phyloP scores from a whole-genome alignment of 495 filamentous ascomycete species.

The Margaritispora aquatica region DNA sequence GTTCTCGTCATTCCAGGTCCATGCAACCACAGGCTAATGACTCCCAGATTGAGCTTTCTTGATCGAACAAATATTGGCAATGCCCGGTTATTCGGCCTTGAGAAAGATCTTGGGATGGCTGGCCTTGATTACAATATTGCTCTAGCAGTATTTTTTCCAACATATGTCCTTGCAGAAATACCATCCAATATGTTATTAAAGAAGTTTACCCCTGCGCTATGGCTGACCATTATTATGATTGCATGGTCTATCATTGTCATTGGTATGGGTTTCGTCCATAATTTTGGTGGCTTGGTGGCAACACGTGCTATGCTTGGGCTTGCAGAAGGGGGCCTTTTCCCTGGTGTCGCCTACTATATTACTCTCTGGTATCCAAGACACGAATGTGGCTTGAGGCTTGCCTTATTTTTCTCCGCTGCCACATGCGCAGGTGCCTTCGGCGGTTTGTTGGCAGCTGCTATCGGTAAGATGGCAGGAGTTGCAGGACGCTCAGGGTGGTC shows the following conservation, averaged over 20 bases:
- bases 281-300: conserved; percentile 62
- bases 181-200: conserved; percentile 59
- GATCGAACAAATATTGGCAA: conserved; percentile 82
- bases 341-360: conserved; percentile 48
- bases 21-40: background rate
- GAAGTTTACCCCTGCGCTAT: conserved; percentile 52
- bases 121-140: conserved; percentile 49
- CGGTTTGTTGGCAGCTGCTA: conserved; percentile 57
- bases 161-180: conserved; percentile 55
- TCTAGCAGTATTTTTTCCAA: conserved; percentile 57
- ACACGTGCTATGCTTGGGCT: conserved; percentile 50
- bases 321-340: conserved; percentile 54
- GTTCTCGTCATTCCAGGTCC: too few species aligned
- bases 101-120: conserved; percentile 49
- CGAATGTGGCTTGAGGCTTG: conserved; percentile 52
- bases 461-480: conserved; percentile 48
- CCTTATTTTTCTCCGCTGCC: conserved; percentile 49
- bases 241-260: conserved; percentile 42
- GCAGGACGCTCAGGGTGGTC: conserved; percentile 50
- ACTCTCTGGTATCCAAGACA: conserved; percentile 58
- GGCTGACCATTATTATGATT: conserved; percentile 52
- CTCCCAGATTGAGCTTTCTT: conserved; percentile 49
- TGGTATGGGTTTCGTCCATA: conserved; percentile 63
- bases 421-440: conserved; percentile 55
- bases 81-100: conserved; percentile 69